phyloP scores from a whole-genome alignment of 306 rosid genomes.

The Quercus glauca region DNA sequence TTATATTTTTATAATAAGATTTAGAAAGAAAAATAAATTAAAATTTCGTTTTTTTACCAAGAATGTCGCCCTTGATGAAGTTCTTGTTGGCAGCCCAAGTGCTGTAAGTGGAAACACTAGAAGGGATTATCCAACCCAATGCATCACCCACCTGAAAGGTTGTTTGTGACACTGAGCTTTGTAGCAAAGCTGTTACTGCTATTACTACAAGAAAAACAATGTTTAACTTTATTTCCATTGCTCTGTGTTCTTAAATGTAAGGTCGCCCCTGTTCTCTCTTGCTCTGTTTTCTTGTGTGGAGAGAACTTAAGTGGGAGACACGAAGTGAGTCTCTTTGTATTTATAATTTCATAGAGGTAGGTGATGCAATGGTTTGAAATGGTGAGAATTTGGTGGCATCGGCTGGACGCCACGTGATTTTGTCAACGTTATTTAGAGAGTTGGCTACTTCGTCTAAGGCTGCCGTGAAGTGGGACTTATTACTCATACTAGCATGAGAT shows the following conservation, averaged over 20 bases:
- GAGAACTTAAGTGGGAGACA: too few relatives aligned
- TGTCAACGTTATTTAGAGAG: too few relatives aligned
- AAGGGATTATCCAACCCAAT: slow-evolving; percentile 53
- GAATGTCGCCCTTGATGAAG: slow-evolving; percentile 49
- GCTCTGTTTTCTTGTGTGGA: neutral
- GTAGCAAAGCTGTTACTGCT: slow-evolving; percentile 34
- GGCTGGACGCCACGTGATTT: too few relatives aligned
- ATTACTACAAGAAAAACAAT: slow-evolving; percentile 18
- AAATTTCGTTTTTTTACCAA: slow-evolving; percentile 32
- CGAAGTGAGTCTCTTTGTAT: too few relatives aligned
- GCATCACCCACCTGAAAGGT: slow-evolving; percentile 52
- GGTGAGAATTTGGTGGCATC: too few relatives aligned
- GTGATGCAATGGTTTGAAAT: too few relatives aligned
- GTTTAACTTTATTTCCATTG: slow-evolving; percentile 47
- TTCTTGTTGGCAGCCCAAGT: slow-evolving; percentile 58
- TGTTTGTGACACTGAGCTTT: slow-evolving; percentile 42
- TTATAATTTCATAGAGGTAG: too few relatives aligned
- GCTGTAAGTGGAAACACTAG: slow-evolving; percentile 35
- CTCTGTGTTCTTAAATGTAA: slow-evolving; percentile 39
- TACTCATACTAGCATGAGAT: too few relatives aligned
- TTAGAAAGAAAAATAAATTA: neutral
- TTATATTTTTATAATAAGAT: neutral
- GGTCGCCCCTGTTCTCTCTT: slow-evolving; percentile 47
- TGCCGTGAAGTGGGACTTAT: too few relatives aligned
- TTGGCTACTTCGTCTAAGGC: too few relatives aligned